These are phyloP conservation scores for Oldenlandia corymbosa DNA, from an alignment of 257 asterid species.

Conservation along the genomic window DNA sequence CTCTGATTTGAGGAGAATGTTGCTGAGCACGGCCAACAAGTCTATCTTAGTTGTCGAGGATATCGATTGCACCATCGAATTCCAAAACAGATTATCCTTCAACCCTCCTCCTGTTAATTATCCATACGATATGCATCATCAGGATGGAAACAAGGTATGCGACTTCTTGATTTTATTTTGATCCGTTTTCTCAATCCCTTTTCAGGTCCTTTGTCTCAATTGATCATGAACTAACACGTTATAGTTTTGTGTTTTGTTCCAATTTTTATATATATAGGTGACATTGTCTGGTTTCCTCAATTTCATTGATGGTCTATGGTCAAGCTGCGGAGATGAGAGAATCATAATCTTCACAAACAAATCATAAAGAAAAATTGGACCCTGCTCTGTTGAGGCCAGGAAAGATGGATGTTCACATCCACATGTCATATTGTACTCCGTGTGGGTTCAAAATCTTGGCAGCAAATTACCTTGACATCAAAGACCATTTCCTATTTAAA, in stretches of 20 bases:
- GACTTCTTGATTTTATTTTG: neutral
- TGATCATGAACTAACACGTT: too few species aligned
- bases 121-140: neutral
- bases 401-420: constrained; percentile 71
- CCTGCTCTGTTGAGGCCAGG: constrained; percentile 65
- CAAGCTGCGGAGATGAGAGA: constrained; percentile 64
- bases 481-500: constrained; percentile 33
- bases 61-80: constrained; percentile 57
- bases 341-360: constrained; percentile 65
- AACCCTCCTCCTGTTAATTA: constrained; percentile 15
- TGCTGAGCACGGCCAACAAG: constrained; percentile 45
- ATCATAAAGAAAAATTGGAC: constrained; percentile 58
- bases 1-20: constrained; percentile 45
- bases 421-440: constrained; percentile 58
- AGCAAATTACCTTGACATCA: constrained; percentile 39
- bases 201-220: neutral
- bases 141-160: constrained; percentile 33
- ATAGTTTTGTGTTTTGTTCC: too few species aligned
- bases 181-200: neutral
- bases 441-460: constrained; percentile 56
- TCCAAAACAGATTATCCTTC: constrained; percentile 33
- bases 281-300: constrained; percentile 60
- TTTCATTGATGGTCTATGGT: constrained; percentile 71
- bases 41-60: constrained; percentile 67
- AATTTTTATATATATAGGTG: constrained; percentile 25